Conservation (phyloP, 106 monocot genomes). For the Iris macrosiphon region DNA sequence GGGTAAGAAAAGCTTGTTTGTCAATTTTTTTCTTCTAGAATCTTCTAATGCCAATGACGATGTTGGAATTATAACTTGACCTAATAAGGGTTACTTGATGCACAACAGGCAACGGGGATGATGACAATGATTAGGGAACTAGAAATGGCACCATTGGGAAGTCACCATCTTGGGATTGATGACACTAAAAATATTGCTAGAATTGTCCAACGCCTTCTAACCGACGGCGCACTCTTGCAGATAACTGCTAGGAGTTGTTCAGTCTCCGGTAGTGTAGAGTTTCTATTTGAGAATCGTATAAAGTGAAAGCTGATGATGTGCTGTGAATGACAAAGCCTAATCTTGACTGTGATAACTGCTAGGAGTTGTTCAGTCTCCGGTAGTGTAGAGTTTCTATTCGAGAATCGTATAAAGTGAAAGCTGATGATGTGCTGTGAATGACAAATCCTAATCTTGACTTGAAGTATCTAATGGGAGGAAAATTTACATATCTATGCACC, state of each 20-base stretch:
- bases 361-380: no score
- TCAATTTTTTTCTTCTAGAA: background rate
- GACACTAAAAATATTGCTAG: slow-evolving; percentile 84
- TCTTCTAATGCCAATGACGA: background rate
- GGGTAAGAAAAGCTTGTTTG: slow-evolving; percentile 31
- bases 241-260: slow-evolving; percentile 63
- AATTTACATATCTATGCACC: no score
- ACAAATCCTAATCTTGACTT: no score
- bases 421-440: no score
- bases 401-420: no score
- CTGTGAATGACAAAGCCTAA: no score
- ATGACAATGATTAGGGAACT: slow-evolving; percentile 85
- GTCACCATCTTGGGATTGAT: slow-evolving; percentile 96
- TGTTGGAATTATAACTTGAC: background rate
- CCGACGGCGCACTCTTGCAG: slow-evolving; percentile 62
- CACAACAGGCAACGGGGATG: slow-evolving; percentile 83
- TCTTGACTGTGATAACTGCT: no score
- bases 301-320: no score
- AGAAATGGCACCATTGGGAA: slow-evolving; percentile 56
- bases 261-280: slow-evolving; percentile 39
- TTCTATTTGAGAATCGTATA: slow-evolving; percentile 74
- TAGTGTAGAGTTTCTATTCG: no score
- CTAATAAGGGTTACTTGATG: background rate
- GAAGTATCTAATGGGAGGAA: no score
- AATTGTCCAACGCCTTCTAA: slow-evolving; percentile 65